A percentile compares a stretch with the other conserved stretches of the same genome.
These are phyloP conservation scores for Xerocomellus amylosporus DNA, from an alignment of 768 basidiomycete genomes.

Conservation along the genomic window DNA sequence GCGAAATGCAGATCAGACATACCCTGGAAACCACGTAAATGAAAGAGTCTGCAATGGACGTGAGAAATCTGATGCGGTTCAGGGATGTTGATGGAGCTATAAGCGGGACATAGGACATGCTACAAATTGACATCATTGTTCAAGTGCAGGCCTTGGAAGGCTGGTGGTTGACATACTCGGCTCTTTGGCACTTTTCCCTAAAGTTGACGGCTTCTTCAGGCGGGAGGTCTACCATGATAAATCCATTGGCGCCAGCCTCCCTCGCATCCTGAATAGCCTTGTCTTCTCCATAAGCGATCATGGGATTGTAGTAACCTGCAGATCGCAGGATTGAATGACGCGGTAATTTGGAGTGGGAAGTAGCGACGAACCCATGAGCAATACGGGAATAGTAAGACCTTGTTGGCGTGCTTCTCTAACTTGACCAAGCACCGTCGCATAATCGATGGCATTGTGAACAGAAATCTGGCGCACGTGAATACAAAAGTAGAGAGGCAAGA, in stretches of 20 bases:
- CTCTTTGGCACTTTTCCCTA: slow-evolving; percentile 78
- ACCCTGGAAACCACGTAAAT: slow-evolving; percentile 99
- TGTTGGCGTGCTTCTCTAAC: slow-evolving; percentile 75
- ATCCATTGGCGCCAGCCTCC: slow-evolving; percentile 93
- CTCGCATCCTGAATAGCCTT: slow-evolving; percentile 87
- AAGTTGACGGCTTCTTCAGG: slow-evolving; percentile 94
- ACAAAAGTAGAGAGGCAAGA: neutral
- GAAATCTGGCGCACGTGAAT: slow-evolving; percentile 59
- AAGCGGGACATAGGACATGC: slow-evolving; percentile 91
- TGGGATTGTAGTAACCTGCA: slow-evolving; percentile 94
- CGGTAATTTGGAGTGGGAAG: neutral
- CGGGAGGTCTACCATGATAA: slow-evolving; percentile 96
- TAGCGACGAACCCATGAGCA: slow-evolving; percentile 37
- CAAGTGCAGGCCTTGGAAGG: neutral
- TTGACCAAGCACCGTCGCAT: slow-evolving; percentile 67
- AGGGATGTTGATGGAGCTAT: slow-evolving; percentile 93
- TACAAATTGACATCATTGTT: slow-evolving; percentile 31
- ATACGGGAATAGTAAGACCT: slow-evolving; percentile 80
- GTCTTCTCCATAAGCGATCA: slow-evolving; percentile 94
- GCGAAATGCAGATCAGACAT: slow-evolving; percentile 11
- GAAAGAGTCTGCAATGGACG: slow-evolving; percentile 94
- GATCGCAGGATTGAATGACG: neutral
- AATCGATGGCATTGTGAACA: slow-evolving; percentile 76
- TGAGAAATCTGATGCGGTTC: slow-evolving; percentile 83
- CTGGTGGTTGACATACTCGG: slow-evolving; percentile 55